These are phyloP conservation scores for Citrus sp. DNA, from an alignment of 345 rosid species.

Conservation along the genomic window DNA sequence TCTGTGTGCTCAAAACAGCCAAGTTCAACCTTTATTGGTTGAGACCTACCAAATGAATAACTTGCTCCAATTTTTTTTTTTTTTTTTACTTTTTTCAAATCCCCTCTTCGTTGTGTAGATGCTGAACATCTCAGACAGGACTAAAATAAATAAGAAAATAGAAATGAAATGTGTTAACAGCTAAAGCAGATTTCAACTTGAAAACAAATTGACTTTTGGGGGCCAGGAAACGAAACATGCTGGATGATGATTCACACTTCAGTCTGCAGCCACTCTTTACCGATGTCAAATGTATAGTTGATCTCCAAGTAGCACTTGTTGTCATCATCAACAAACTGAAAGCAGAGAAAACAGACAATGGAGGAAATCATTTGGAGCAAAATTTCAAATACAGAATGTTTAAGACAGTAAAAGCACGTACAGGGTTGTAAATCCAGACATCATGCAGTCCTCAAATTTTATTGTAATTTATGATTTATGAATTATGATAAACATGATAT, in stretches of 20 bases:
- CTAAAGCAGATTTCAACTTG: slow-evolving; percentile 21
- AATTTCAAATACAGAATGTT: neutral
- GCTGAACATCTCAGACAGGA: slow-evolving; percentile 11
- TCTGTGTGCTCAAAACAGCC: slow-evolving; percentile 7
- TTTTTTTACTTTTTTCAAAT: neutral
- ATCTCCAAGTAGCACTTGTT: slow-evolving; percentile 82
- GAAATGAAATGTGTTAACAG: slow-evolving; percentile 21
- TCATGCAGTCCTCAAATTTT: slow-evolving; percentile 8
- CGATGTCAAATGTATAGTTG: slow-evolving; percentile 88
- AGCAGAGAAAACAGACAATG: neutral
- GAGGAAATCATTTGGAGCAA: neutral
- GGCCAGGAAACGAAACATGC: neutral
- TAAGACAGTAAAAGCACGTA: neutral
- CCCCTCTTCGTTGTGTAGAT: slow-evolving; percentile 14
- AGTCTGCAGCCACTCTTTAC: slow-evolving; percentile 59
- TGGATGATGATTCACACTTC: neutral
- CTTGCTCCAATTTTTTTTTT: slow-evolving; percentile 2
- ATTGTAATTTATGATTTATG: slow-evolving; percentile 7
- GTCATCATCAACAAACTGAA: slow-evolving; percentile 83
- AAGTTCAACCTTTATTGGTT: slow-evolving; percentile 18
- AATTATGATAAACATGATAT: slow-evolving; percentile 2
- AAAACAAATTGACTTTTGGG: slow-evolving; percentile 1
- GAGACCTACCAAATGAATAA: slow-evolving; percentile 21
- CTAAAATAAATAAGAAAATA: slow-evolving; percentile 14
- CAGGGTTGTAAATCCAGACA: neutral